Evolutionary conservation across 352 stramenopile species (phyloP), one percentile per base, ranked within the genome.

Genomic region (Pelagophyceae sp.): DNA sequence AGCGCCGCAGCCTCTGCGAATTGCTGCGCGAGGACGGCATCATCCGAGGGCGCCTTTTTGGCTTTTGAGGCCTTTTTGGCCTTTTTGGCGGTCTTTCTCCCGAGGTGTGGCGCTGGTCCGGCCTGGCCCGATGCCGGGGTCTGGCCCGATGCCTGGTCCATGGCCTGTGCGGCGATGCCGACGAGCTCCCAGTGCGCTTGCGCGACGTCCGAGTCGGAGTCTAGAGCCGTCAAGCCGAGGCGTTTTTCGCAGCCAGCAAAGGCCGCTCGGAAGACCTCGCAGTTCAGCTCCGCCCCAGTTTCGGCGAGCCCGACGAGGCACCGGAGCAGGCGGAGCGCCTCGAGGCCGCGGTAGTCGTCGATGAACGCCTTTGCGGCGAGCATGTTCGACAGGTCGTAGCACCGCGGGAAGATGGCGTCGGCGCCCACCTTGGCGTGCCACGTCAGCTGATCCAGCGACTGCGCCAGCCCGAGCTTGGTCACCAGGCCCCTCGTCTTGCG

Each of bases 401-500:
- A 89, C 0, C 91, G 82, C 25, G 92, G 92, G 54, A 96, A 95
- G 32, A 96, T 87, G 0, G 82, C 82, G 75, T 95, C 88, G 64
- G 87, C 83, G 77, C 94, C 86, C 31, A 89, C 84, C 72, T 86
- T 89, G 31, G 91, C 89, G 78, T 94, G 90, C 90, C 89, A 97
- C 25, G 77, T 76, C 20, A 91, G 82, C 69, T 78, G 86, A 15
- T 89, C 86, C 33, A 97, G 79, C 54, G 87, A 94, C 76, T 94
- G 89, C 2, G 95, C 80, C 32, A 97, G 80, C 2, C 92, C 92
- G 29, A 91, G 88, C 74, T 97, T 97, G 40, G 92, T 96, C 29
- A 90, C 95, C 74, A 96, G 92, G 17, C 87, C 89, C n/a, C 88
- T 90, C 80, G 94, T 96, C 76, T 94, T 88, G 60, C 88, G 83